These are phyloP conservation scores for Plectosphaerella cucumerina DNA, from an alignment of 2,329 filamentous ascomycete species.

Conservation along the genomic window DNA sequence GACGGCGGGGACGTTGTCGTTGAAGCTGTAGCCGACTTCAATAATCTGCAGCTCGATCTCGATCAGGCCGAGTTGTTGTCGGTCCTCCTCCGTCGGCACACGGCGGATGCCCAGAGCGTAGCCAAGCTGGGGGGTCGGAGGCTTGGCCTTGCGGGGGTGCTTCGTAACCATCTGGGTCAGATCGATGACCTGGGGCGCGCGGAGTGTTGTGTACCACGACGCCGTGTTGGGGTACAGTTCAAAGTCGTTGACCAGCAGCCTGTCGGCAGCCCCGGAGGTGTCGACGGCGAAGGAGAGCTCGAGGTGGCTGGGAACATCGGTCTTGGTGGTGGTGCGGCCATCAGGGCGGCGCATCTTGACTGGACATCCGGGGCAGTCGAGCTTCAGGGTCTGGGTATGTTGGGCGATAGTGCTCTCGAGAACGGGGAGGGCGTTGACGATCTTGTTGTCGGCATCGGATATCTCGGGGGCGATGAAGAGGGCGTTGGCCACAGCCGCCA, in stretches of 20 bases:
- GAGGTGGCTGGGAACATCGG: slow-evolving; percentile 32
- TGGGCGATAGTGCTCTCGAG: slow-evolving; percentile 28
- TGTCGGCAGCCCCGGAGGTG: slow-evolving; percentile 34
- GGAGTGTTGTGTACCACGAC: slow-evolving; percentile 37
- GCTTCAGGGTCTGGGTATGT: slow-evolving; percentile 35
- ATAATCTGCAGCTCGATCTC: slow-evolving; percentile 54
- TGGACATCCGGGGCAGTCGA: slow-evolving; percentile 53
- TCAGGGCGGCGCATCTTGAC: slow-evolving; percentile 24
- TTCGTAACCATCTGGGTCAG: slow-evolving; percentile 20
- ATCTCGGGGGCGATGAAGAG: slow-evolving; percentile 52
- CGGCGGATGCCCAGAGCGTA: slow-evolving; percentile 42
- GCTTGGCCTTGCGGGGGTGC: slow-evolving; percentile 24
- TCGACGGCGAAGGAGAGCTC: slow-evolving; percentile 52
- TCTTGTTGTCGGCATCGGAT: slow-evolving; percentile 34
- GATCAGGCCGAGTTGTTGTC: slow-evolving; percentile 48
- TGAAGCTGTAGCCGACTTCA: slow-evolving; percentile 52
- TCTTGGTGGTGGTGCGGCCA: slow-evolving; percentile 19
- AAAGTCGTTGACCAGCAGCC: slow-evolving; percentile 54
- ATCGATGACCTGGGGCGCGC: slow-evolving; percentile 40
- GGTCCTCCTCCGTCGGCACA: slow-evolving; percentile 39
- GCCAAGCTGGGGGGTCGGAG: slow-evolving; percentile 35
- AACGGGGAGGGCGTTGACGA: slow-evolving; percentile 34
- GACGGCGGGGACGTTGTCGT: slow-evolving; percentile 51
- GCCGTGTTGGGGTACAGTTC: slow-evolving; percentile 54
- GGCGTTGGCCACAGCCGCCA: slow-evolving; percentile 31